Evolutionary conservation across 1,139 yeast species (phyloP), one percentile per base, ranked within the genome.

Genomic region (Pichia cactophila): DNA sequence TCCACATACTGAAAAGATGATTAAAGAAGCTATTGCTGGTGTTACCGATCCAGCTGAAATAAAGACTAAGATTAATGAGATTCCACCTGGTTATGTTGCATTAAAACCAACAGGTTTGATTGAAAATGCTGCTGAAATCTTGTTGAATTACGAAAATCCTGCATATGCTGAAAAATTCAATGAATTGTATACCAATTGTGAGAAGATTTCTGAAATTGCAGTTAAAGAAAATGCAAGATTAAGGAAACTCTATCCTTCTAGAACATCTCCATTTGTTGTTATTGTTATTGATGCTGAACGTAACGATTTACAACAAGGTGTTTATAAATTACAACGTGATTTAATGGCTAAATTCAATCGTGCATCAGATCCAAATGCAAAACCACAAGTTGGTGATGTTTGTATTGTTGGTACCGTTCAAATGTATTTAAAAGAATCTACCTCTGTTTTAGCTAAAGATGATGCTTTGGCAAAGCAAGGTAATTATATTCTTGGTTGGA

Each of bases 271-370:
- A 35, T 83, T 87, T 63, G 89, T 87, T 28, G 87, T 86, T 37
- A 83, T 88, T 38, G 90, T 89, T 44, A 77, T 92, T 61, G 98
- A 92, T 65, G 98, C 97, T 43, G 98, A 92, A 69, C 87, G 89
- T 67, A 78, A 77, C 66, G 86, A 84, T 54, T 74, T 90, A 54
- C 97, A 92, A 69, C 83, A 80, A 55, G 97, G 96, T 59, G 97
- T 90, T 37, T 90, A 90, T 65, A 89, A 85, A 58, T 77, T 89
- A 57, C 97, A 92, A 71, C 79, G 96, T 65, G 78, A 83, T 60
- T 75, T 90, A 67, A 88, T 85, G 74, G 65, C 79, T 56, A 79
- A 77, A 63, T 90, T 80, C 70, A 90, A 90, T 72, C 78, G 78
- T 44, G 64, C 71, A 49, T 26, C 42, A 37, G 38, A n/a, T n/a